Conservation (phyloP, 2,329 filamentous ascomycete species). For the Trichoderma sp. region DNA sequence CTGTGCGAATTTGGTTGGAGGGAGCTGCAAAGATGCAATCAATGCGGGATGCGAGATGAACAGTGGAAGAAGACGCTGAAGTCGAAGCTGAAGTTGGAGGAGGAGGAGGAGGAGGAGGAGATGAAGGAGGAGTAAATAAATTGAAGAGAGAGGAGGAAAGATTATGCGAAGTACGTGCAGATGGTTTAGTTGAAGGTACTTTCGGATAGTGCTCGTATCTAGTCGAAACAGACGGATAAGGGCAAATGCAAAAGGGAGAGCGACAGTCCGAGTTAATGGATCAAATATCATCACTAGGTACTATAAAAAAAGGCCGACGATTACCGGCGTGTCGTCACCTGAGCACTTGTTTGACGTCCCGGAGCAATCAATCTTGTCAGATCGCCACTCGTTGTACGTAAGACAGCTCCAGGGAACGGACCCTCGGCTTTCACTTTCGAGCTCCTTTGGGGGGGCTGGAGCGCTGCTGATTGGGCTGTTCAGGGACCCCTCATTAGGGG, state of each 20-base stretch:
- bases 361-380: neutral
- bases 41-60: neutral
- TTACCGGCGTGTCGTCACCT: constrained; percentile 14
- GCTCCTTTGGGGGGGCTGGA: neutral
- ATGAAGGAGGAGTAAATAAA: neutral
- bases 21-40: neutral
- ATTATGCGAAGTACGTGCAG: too few relatives aligned
- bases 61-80: neutral
- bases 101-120: too few relatives aligned
- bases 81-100: neutral
- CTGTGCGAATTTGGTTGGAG: neutral
- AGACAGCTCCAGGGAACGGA: constrained; percentile 1
- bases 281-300: neutral
- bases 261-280: too few relatives aligned
- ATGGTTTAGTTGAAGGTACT: too few relatives aligned
- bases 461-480: neutral
- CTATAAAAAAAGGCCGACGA: constrained; percentile 4
- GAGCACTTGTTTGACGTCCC: neutral
- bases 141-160: too few relatives aligned
- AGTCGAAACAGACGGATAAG: too few relatives aligned
- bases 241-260: too few relatives aligned
- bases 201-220: too few relatives aligned
- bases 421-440: neutral
- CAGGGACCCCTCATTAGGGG: neutral
- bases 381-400: constrained; percentile 13